Evolutionary conservation across 176 grass and related monocot genomes (phyloP).

Genomic region (Elymus sibiricus): DNA sequence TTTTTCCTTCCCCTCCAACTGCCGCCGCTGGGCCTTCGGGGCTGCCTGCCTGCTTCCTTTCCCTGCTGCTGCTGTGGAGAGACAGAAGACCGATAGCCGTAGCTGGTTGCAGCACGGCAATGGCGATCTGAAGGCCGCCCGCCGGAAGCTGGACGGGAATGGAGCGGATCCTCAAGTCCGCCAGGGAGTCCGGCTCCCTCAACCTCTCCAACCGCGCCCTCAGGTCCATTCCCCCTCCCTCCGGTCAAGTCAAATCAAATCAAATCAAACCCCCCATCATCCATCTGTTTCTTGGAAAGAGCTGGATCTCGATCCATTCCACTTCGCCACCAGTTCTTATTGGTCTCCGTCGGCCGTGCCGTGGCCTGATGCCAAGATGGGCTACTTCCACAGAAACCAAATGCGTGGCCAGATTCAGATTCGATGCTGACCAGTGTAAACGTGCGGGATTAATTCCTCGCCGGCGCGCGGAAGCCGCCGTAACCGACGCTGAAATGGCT

Average conservation of each 20-base stretch:
- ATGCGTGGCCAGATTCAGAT: not conserved
- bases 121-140: slow-evolving; percentile 33
- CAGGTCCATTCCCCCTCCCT: slow-evolving; percentile 23
- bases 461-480: too few relatives aligned
- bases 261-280: too few relatives aligned
- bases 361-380: not conserved
- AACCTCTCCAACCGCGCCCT: slow-evolving; percentile 97
- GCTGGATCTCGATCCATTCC: not conserved
- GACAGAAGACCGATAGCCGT: not conserved
- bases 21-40: too few relatives aligned
- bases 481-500: too few relatives aligned
- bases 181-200: slow-evolving; percentile 82
- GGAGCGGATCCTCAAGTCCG: slow-evolving; percentile 83
- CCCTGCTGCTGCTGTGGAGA: not conserved
- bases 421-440: not conserved
- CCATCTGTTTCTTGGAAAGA: not conserved
- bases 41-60: too few relatives aligned
- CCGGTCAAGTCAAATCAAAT: not conserved
- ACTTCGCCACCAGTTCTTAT: not conserved
- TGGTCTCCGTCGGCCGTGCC: not conserved
- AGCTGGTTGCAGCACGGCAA: not conserved
- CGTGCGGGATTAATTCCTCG: not conserved
- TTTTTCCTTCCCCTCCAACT: too few relatives aligned
- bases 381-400: not conserved
- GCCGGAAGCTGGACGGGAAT: slow-evolving; percentile 20